Base-by-base conservation (phyloP, 2,329 filamentous ascomycete genomes). In the Alternaria postmessia region DNA sequence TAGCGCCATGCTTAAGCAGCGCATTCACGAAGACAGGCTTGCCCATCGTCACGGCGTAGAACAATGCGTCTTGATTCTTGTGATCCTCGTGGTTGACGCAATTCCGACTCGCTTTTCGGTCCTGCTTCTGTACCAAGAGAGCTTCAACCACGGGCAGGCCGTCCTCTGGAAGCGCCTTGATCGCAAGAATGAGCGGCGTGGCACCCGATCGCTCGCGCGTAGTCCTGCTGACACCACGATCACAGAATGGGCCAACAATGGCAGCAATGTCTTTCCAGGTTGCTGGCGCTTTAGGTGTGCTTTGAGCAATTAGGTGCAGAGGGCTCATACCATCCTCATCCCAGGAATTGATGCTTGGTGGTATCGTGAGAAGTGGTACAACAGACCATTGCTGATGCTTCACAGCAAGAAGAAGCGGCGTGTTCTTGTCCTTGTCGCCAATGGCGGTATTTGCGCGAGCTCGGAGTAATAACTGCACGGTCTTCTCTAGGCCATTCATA, bases 71-170 rank as follows among this genome's bases (percentile, higher is more conserved):
- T 0, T 53, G 62, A 16, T 66, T 63, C 36, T 68, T 63, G 47
- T 76, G 73, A 22, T 77, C 74, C 34, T 76, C 72, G 34, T 77
- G 75, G 7, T 64, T 65, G 11, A 73, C 66, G 51, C 74, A 77
- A 32, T 76, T 75, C 48, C 64, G 63, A 49, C 62, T 68, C 7
- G 53, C 64, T 54, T 62, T 64, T 22, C 64, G 62, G 9, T 66
- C 58, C 3, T 59, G 57, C 20, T 59, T 67, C 53, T 71, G 63
- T 4, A 55, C 52, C 3, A 77, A 59, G 1, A 77, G 51, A 9
- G 61, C 63, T 49, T 77, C 69, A 5, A 77, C 38, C 11, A 76
- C 64, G 1, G 67, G 65, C 3, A 75, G 7, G 0, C 74, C 75
- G 7, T 75, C 69, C 47, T 73, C 72, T 0, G 72, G 71, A 11